phyloP scores from a whole-genome alignment of 495 filamentous ascomycete genomes.

The Rostrohypoxylon terebratum region DNA sequence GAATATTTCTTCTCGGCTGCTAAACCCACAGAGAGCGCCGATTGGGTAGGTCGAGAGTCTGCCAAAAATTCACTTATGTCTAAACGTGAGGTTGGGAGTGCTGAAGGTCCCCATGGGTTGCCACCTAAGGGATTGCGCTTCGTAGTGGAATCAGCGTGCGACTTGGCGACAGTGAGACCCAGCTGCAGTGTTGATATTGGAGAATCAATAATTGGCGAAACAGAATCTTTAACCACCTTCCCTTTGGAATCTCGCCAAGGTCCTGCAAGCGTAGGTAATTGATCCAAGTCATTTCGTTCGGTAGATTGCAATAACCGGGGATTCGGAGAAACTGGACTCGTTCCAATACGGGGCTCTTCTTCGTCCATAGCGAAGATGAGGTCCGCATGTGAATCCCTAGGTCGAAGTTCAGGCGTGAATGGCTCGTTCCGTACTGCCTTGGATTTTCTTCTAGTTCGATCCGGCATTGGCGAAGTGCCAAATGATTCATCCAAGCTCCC shows the following conservation, averaged over 20 bases:
- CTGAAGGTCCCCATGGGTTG: constrained; percentile 71
- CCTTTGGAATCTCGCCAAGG: constrained; percentile 53
- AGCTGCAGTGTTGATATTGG: constrained; percentile 8
- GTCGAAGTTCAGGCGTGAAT: constrained; percentile 70
- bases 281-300: constrained; percentile 38
- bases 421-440: constrained; percentile 60
- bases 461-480: constrained; percentile 63
- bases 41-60: constrained; percentile 73
- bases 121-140: constrained; percentile 42
- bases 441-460: constrained; percentile 63
- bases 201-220: constrained; percentile 21
- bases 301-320: constrained; percentile 1
- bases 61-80: constrained; percentile 87
- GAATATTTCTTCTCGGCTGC: constrained; percentile 63
- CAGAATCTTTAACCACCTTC: constrained; percentile 46
- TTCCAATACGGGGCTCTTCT: constrained; percentile 57
- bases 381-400: constrained; percentile 74
- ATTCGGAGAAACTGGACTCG: constrained; percentile 36
- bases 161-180: constrained; percentile 3
- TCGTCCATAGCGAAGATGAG: constrained; percentile 97
- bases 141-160: constrained; percentile 12
- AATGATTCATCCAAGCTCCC: constrained; percentile 68
- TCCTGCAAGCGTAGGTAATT: constrained; percentile 31
- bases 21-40: constrained; percentile 79
- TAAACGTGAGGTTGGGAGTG: constrained; percentile 70